phyloP scores from a whole-genome alignment of 345 rosid species.

The Stellera chamaejasme region DNA sequence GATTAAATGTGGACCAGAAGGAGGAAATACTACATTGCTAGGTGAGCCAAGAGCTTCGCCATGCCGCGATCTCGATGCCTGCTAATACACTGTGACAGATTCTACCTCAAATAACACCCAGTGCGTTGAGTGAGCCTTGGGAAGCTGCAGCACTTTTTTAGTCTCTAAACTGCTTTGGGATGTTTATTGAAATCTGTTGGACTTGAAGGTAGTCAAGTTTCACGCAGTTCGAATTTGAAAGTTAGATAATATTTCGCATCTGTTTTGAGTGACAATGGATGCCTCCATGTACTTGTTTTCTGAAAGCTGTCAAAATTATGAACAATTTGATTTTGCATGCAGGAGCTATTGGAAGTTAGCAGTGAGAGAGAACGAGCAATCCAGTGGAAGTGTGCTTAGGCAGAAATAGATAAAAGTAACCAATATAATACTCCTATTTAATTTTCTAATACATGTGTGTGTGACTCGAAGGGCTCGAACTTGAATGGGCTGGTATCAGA shows the following conservation, averaged over 20 bases:
- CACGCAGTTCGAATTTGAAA: constrained; percentile 10
- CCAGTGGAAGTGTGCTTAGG: no score
- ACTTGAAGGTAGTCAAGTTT: constrained; percentile 9
- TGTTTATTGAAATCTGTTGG: constrained; percentile 14
- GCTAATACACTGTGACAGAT: constrained; percentile 32
- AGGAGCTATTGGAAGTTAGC: no score
- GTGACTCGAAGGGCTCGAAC: no score
- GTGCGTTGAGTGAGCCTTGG: constrained; percentile 19
- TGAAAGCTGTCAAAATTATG: no score
- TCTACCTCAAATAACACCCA: constrained; percentile 34
- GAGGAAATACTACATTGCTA: constrained; percentile 78
- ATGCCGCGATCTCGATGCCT: constrained; percentile 87
- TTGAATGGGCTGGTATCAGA: no score
- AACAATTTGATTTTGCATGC: no score
- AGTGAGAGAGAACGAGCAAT: no score
- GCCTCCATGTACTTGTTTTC: neutral
- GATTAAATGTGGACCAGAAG: constrained; percentile 84
- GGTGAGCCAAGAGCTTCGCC: constrained; percentile 84
- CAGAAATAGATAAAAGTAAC: no score
- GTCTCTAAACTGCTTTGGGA: neutral
- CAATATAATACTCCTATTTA: no score
- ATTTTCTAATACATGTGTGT: no score
- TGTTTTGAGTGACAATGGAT: constrained; percentile 5
- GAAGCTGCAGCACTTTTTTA: constrained; percentile 10
- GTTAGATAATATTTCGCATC: constrained; percentile 7